Evolutionary conservation across 345 rosid genomes (phyloP).

Genomic region (Murraya koenigii): DNA sequence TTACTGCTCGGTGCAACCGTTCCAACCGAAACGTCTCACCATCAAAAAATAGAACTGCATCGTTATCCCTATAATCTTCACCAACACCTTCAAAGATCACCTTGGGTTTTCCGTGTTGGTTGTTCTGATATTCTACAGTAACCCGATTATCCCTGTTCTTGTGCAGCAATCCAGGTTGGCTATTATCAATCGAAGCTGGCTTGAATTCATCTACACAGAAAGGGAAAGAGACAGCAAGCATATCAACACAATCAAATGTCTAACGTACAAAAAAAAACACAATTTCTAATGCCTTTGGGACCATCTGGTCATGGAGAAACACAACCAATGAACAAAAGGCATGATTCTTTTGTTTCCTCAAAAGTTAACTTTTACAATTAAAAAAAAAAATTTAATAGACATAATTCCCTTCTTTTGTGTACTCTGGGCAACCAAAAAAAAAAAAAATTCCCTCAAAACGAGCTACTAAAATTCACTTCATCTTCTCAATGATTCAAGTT

Average conservation of each 20-base stretch:
- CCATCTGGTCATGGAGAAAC: not conserved
- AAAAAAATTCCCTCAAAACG: not conserved
- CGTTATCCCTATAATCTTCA: slow-evolving; percentile 71
- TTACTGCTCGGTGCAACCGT: slow-evolving; percentile 64
- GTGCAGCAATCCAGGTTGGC: slow-evolving; percentile 53
- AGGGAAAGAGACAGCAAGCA: not conserved
- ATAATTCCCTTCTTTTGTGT: not conserved
- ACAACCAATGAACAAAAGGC: not conserved
- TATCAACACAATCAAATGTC: not conserved
- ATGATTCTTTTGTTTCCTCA: not conserved
- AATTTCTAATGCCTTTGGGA: not conserved
- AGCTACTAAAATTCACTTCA: not conserved
- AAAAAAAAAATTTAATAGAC: not conserved
- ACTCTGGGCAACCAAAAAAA: not conserved
- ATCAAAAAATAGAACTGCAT: slow-evolving; percentile 68
- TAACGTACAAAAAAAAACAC: not conserved
- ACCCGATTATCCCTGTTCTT: slow-evolving; percentile 68
- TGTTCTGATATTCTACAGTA: slow-evolving; percentile 71
- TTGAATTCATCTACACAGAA: slow-evolving; percentile 65
- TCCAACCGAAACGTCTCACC: slow-evolving; percentile 65
- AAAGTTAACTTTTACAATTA: not conserved
- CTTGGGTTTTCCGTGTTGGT: slow-evolving; percentile 63
- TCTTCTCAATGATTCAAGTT: not conserved
- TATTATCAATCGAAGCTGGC: slow-evolving; percentile 77
- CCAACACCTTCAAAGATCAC: slow-evolving; percentile 66